Conservation (phyloP, 108 stramenopile species). For the Seminavis robusta region DNA sequence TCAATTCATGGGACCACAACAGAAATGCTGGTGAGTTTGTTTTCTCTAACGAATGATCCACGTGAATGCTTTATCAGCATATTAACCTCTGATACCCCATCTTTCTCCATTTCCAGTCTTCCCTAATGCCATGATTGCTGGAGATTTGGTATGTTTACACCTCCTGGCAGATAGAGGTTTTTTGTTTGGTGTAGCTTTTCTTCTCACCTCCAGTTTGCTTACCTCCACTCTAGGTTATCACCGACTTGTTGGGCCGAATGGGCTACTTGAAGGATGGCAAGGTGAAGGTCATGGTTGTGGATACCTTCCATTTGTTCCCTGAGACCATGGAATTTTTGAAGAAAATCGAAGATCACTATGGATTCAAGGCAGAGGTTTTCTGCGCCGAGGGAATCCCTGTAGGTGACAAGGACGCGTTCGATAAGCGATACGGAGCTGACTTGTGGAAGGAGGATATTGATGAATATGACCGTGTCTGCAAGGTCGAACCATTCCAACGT, state of each 20-base stretch:
- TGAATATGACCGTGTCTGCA: constrained; percentile 93
- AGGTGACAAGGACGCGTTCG: constrained; percentile 85
- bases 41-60: background rate
- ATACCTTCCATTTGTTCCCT: constrained; percentile 97
- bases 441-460: constrained; percentile 98
- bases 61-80: background rate
- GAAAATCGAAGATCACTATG: constrained; percentile 84
- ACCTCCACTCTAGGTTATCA: constrained; percentile 80
- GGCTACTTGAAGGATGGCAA: constrained; percentile 79
- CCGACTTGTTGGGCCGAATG: constrained; percentile 78
- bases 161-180: no score
- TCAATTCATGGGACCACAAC: no score
- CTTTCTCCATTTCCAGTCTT: constrained; percentile 60
- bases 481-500: constrained; percentile 97
- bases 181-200: no score
- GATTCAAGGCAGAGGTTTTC: constrained; percentile 93
- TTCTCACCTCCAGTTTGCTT: no score
- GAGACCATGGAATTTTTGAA: constrained; percentile 88
- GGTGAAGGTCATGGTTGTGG: constrained; percentile 88
- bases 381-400: constrained; percentile 87
- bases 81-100: background rate
- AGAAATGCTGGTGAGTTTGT: background rate
- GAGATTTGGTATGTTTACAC: no score
- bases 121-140: constrained; percentile 91
- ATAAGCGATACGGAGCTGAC: constrained; percentile 90